Percentiles rank a stretch among this genome's conserved stretches.
phyloP scores from a whole-genome alignment of 176 grass and related monocot species.

The Lolium rigidum region DNA sequence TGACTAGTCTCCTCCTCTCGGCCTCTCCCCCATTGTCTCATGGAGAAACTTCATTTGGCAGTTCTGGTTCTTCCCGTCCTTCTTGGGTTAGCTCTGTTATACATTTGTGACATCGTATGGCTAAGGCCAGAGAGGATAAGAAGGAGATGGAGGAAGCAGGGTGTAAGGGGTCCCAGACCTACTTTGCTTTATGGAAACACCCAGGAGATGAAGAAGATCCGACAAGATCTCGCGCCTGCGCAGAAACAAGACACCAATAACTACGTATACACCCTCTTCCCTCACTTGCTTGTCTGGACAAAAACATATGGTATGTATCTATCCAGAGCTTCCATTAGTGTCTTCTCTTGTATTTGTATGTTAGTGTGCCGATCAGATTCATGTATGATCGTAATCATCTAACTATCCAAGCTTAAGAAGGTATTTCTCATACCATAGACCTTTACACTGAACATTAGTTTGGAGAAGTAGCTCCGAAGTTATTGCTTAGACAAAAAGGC shows the following conservation, averaged over 20 bases:
- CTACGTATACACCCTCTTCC: constrained; percentile 22
- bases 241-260: constrained; percentile 31
- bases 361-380: background rate
- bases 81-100: constrained; percentile 17
- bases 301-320: constrained; percentile 25
- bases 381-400: background rate
- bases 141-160: constrained; percentile 3
- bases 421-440: background rate
- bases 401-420: background rate
- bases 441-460: background rate
- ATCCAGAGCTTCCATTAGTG: background rate
- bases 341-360: background rate
- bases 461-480: background rate
- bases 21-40: background rate
- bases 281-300: constrained; percentile 19
- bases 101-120: background rate
- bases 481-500: background rate
- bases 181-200: constrained; percentile 30
- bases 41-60: constrained; percentile 19
- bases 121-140: background rate
- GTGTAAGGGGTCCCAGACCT: constrained; percentile 13
- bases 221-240: background rate
- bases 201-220: constrained; percentile 22
- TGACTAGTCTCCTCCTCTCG: background rate
- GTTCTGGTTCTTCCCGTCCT: constrained; percentile 4